Evolutionary conservation across 1,284 basidiomycete genomes (phyloP), one percentile per base, ranked within the genome.

Genomic region (Cerrena zonata): DNA sequence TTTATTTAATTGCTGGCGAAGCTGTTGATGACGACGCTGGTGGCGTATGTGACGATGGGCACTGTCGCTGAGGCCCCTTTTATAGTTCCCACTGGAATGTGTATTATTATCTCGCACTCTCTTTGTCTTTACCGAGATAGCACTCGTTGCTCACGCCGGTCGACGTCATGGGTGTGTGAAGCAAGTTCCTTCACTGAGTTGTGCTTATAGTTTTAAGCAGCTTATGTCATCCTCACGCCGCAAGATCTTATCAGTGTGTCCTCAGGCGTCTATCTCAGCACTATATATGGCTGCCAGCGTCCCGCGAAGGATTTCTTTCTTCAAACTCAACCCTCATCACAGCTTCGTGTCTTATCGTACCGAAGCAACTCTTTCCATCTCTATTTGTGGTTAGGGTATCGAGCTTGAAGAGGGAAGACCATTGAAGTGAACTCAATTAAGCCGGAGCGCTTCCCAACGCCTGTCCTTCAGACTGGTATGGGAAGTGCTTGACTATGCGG

Each of bases 401-500:
- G 54, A 65, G 62, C 62, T 52, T 62, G 61, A 69, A 56, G 60
- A 67, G 69, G 77, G 73, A 60, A 65, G 64, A 74, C 50, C 48
- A 56, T 15, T 10, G 27, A 27, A 26, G 53, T 44, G 81, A 72
- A 78, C 72, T 72, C 83, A 85, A 83, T 84, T 86, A 86, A 86
- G 84, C 84, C 84, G 84, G 84, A 86, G 82, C 79, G 67, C 69
- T 71, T 75, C 70, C 74, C 65, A 77, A 71, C 64, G 65, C 62
- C 61, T 26, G 68, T 71, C 68, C 61, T 53, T 41, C 27, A 50
- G 66, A 65, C 64, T 71, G 76, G 73, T 61, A 66, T 78, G 77
- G 77, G 68, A 73, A 70, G 70, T 73, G 80, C 80, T 86, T 84
- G 84, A 86, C 84, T 86, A 82, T 84, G 84, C 57, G 63, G 76